Evolutionary conservation across 2,329 filamentous ascomycete genomes (phyloP).

Genomic region (Sclerotinia borealis): DNA sequence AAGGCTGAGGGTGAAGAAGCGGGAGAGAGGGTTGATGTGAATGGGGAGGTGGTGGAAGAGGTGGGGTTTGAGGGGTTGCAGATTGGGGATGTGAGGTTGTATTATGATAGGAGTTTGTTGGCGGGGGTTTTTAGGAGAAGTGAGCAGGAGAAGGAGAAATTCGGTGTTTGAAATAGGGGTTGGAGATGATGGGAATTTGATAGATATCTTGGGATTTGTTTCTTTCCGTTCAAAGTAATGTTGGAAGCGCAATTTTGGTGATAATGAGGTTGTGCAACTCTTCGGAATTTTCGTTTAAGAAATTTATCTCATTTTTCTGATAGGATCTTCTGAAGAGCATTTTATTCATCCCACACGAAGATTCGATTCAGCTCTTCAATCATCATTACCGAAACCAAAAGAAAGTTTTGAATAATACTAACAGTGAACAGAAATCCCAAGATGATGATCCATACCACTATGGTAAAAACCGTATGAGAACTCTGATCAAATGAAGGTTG

Average conservation of each 20-base stretch:
- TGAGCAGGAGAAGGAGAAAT: slow-evolving; percentile 12
- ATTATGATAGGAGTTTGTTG: slow-evolving; percentile 16
- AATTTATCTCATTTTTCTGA: too few relatives aligned
- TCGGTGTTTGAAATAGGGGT: not conserved
- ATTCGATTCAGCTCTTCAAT: too few relatives aligned
- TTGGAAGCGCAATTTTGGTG: not conserved
- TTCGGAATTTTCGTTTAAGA: not conserved
- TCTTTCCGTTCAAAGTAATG: not conserved
- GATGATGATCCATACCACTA: too few relatives aligned
- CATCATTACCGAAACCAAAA: too few relatives aligned
- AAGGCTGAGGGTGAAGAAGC: slow-evolving; percentile 9
- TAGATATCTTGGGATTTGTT: not conserved
- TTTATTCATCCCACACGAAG: too few relatives aligned
- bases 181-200: too few relatives aligned
- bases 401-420: too few relatives aligned
- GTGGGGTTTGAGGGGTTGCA: slow-evolving; percentile 15
- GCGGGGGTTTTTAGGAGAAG: slow-evolving; percentile 1
- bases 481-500: too few relatives aligned
- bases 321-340: too few relatives aligned
- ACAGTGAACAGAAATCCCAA: too few relatives aligned
- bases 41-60: not conserved
- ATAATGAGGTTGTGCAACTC: not conserved
- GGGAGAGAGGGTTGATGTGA: not conserved
- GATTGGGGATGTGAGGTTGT: slow-evolving; percentile 14
- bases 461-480: too few relatives aligned